Percentiles rank a stretch among this genome's conserved stretches.
Conservation (phyloP, 108 stramenopile genomes). For the Hondaea fermentalgiana region DNA sequence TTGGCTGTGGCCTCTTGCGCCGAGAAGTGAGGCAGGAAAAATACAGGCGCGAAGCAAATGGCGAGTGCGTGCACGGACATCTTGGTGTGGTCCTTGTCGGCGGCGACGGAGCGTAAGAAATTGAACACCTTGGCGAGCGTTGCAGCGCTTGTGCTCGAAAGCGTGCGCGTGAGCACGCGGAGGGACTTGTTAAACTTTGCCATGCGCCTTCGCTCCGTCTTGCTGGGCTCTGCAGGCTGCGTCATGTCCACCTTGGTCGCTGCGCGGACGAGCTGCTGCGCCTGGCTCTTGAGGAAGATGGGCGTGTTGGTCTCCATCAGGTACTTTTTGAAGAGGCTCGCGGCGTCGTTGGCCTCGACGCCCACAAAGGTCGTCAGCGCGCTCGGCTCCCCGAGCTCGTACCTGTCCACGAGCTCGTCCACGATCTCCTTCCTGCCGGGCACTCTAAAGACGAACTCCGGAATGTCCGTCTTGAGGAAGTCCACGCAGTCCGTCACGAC, state of each 20-base stretch:
- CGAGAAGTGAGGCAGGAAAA: neutral
- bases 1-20: neutral
- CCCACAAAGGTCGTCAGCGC: neutral
- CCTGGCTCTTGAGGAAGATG: neutral
- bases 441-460: neutral
- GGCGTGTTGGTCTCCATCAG: neutral
- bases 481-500: neutral
- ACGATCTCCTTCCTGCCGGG: slow-evolving; percentile 6
- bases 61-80: neutral
- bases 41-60: neutral
- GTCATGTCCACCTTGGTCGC: neutral
- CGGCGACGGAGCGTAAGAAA: neutral
- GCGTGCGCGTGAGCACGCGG: neutral
- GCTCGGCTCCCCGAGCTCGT: neutral
- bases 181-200: neutral
- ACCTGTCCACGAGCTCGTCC: neutral
- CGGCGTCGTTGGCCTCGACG: neutral
- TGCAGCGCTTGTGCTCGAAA: neutral
- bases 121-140: slow-evolving; percentile 1
- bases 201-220: neutral
- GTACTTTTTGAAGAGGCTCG: neutral
- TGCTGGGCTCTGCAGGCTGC: neutral
- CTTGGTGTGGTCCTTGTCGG: neutral
- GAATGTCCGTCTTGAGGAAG: neutral
- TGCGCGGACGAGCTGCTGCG: neutral